Percentiles rank a stretch among this genome's conserved stretches.
Evolutionary conservation across 73 alveolate genomes (phyloP).

Genomic region (Symbiodinium natans): DNA sequence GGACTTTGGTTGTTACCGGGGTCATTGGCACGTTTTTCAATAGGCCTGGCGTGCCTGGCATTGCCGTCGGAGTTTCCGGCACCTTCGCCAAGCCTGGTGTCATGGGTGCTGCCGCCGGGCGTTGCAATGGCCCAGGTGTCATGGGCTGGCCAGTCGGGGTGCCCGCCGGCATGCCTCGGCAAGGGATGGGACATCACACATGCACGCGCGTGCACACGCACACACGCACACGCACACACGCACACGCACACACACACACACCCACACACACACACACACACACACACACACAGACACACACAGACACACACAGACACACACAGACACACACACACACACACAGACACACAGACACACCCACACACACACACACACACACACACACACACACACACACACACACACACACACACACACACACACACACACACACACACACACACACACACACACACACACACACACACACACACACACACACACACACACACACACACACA

Average conservation of each 20-base stretch:
- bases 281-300: background rate
- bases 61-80: background rate
- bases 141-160: background rate
- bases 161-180: background rate
- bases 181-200: background rate
- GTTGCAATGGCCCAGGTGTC: background rate
- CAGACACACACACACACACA: background rate
- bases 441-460: background rate
- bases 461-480: background rate
- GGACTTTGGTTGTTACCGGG: background rate
- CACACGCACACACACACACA: background rate
- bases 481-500: background rate
- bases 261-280: background rate
- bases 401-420: background rate
- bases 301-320: background rate
- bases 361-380: background rate
- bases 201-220: background rate
- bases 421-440: background rate
- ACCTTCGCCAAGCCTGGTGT: background rate
- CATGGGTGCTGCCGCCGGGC: background rate
- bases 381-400: background rate
- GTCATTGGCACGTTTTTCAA: background rate
- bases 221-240: background rate
- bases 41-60: background rate
- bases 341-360: too few species aligned